Base-by-base conservation (phyloP, 768 basidiomycete genomes). In the Sporobolomyces pararoseus region DNA sequence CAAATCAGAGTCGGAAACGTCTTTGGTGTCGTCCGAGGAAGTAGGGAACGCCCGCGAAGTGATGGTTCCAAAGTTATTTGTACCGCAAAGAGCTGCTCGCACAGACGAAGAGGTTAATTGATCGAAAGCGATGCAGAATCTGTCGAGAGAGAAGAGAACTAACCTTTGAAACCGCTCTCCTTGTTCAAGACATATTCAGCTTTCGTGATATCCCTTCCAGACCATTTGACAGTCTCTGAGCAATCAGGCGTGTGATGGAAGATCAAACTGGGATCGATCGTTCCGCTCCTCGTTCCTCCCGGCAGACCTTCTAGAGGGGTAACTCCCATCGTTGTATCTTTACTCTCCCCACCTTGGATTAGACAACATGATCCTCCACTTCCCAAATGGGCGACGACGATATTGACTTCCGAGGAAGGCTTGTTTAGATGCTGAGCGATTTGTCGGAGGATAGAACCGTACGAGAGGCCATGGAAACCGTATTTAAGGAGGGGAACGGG, bases 321-420 rank as follows among this genome's bases (percentile, higher is more conserved):
- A 44, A 96, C 84, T 4, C 91, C 92, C 93, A 96, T 96, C 44
- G 86, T 65, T 1, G 91, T 94, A 79, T 95, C 90, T 72, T 88
- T 82, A 27, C 89, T 90, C 68, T 84, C 80, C 27, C 93, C 93
- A 46, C 82, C 77, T 57, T 83, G 82, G 78, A 95, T 87, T 23
- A 86, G 86, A 78, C 90, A 92, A 19, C 84, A 85, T 19, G 88
- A 90, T 0, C 91, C 92, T 19, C 93, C 93, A n/a, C 89, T 90
- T 7, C 92, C 92, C 64, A 95, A 85, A 78, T 95, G 93, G 35
- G 91, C 82, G 21, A 90, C 83, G 66, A 95, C 90, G 59, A 94
- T 83, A 77, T 88, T 91, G 53, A 88, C 80, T 14, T 85, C 75
- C 17, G 81, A 75, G 25, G 81, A 76, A 2, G 83, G 80, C 82